A percentile compares a stretch with the other conserved stretches of the same genome.
Evolutionary conservation across 192 early-diverging fungal genomes (phyloP).

Genomic region (Funneliformis geosporum): DNA sequence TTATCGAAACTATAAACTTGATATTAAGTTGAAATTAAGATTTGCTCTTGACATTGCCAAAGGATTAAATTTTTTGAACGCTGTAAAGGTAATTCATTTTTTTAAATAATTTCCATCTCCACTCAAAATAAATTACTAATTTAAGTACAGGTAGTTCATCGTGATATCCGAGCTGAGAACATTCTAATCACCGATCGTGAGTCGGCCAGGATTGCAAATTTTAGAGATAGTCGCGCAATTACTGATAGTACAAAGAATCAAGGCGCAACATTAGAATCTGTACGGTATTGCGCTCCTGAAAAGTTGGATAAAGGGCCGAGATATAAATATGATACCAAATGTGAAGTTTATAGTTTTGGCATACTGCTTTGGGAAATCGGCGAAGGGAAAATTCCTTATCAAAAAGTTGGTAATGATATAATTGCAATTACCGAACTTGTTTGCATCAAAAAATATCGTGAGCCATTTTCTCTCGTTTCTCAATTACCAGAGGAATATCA

Average conservation of each 20-base stretch:
- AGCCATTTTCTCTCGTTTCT: too few species aligned
- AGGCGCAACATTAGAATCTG: not conserved
- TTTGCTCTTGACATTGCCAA: slow-evolving; percentile 35
- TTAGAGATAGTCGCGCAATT: not conserved
- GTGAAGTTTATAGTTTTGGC: too few species aligned
- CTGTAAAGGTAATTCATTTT: slow-evolving; percentile 1
- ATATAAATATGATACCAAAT: not conserved
- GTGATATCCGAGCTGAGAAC: not conserved
- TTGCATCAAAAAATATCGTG: too few species aligned
- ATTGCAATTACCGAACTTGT: too few species aligned
- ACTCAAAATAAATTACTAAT: too few species aligned
- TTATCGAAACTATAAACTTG: slow-evolving; percentile 30
- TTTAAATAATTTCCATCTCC: too few species aligned
- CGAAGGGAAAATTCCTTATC: not conserved
- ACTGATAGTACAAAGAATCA: not conserved
- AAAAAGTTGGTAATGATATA: not conserved
- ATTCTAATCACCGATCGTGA: not conserved
- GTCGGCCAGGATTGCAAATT: slow-evolving; percentile 38
- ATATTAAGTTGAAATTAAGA: slow-evolving; percentile 32
- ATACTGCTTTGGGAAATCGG: too few species aligned
- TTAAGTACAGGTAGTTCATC: not conserved
- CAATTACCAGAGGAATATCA: too few species aligned
- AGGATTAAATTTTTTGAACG: slow-evolving; percentile 34
- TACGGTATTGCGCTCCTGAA: slow-evolving; percentile 25
- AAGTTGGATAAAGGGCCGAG: not conserved